These are phyloP conservation scores for Gossypium mustelinum DNA, from an alignment of 345 rosid species.

Conservation along the genomic window DNA sequence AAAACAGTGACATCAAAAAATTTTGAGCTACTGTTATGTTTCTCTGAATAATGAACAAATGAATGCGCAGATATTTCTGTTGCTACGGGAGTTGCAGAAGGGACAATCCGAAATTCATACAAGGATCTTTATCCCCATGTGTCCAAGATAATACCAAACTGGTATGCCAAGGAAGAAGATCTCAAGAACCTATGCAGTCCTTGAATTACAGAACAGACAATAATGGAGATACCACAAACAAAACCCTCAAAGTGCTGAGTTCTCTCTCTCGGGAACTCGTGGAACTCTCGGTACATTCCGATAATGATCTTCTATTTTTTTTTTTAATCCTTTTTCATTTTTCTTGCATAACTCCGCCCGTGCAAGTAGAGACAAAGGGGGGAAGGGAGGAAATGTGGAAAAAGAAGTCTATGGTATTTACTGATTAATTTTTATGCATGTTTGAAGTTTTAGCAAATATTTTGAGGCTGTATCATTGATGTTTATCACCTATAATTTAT, in stretches of 20 bases:
- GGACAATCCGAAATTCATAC: constrained; percentile 92
- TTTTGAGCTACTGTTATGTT: not conserved
- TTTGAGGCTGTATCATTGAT: not conserved
- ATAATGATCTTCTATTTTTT: not conserved
- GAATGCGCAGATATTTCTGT: constrained; percentile 78
- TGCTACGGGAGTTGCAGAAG: constrained; percentile 99
- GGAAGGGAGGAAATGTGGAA: not conserved
- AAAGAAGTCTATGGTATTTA: not conserved
- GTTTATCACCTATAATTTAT: not conserved
- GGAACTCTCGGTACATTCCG: not conserved
- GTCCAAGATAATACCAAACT: constrained; percentile 76
- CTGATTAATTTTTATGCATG: not conserved
- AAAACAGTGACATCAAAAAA: not conserved
- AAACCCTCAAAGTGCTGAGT: not conserved
- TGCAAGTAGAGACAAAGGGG: not conserved
- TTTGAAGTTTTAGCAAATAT: not conserved
- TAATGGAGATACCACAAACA: not conserved
- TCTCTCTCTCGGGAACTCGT: not conserved
- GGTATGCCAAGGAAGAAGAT: constrained; percentile 97
- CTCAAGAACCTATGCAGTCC: constrained; percentile 79
- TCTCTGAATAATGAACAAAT: not conserved
- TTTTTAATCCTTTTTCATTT: too few relatives aligned
- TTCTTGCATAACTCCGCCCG: not conserved
- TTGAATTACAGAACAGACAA: constrained; percentile 28
- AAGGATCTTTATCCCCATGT: constrained; percentile 91